Base-by-base conservation (phyloP, 2,329 filamentous ascomycete species). In the Cladosporium sp. region DNA sequence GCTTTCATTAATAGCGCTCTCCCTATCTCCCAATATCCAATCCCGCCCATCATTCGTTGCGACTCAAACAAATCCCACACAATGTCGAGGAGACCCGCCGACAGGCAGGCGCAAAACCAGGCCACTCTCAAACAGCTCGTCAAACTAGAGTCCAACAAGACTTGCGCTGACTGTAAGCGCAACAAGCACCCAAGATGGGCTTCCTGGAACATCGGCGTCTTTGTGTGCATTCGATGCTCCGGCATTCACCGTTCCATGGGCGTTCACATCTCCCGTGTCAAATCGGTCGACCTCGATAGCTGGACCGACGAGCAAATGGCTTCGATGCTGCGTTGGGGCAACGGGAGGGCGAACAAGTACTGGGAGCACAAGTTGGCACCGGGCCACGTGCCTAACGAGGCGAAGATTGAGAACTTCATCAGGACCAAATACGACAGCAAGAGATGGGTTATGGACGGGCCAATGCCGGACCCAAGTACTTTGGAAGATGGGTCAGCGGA, bases 161-260 rank as follows among this genome's bases (percentile, higher is more conserved):
- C 88, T 67, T 99, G 93, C 78, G 89, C 92, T 54, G 93, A 99
- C 72, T 99, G 93, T 82, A 99, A 99, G 79, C 85, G 87, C 70
- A 99, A 97, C 78, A 99, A 97, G 72, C 93, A 96, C 75, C 93
- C 93, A 54, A 83, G 93, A 86, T 99, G 93, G 93, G 93, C 93
- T 27, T 96, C 90, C 67, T 99, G 93, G 93, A 99, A 99, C 69
- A 74, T 99, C 49, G 93, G 93, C 62, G 84, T 99, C 66, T 99
- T 99, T 68, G 78, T 99, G 65, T 99, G 93, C 77, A 99, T 99
- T 69, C 76, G 76, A 68, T 99, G 93, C 73, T 99, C 93, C 15
- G 95, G 95, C 65, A 96, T 99, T 66, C 93, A 99, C 74, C 88
- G 93, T 66, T 90, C 92, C 60, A 97, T 99, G 91, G 93, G 93